These are phyloP conservation scores for Parsonsia alboflavescens DNA, from an alignment of 257 asterid genomes.

Conservation along the genomic window DNA sequence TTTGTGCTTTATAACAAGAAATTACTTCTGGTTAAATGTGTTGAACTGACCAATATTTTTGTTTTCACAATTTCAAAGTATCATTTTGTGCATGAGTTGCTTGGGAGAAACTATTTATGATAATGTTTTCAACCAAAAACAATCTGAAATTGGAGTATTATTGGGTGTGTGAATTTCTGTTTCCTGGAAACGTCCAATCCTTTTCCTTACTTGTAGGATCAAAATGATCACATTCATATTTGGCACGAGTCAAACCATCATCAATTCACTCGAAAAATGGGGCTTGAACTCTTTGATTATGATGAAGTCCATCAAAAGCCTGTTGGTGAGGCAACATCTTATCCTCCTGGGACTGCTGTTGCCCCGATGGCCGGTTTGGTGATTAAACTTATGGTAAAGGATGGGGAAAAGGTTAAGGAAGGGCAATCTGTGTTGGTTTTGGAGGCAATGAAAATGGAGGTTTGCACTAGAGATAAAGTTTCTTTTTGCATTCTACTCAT, in stretches of 20 bases:
- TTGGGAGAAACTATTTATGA: not conserved
- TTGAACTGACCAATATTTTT: not conserved
- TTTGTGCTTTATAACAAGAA: not conserved
- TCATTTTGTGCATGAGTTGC: not conserved
- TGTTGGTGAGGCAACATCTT: constrained; percentile 45
- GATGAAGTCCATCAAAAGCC: constrained; percentile 53
- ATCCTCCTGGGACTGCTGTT: constrained; percentile 73
- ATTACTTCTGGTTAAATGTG: not conserved
- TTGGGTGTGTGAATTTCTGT: not conserved
- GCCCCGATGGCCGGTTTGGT: constrained; percentile 98
- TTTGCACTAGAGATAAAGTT: constrained; percentile 18
- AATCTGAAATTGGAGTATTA: not conserved
- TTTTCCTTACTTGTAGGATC: constrained; percentile 45
- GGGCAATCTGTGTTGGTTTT: constrained; percentile 80
- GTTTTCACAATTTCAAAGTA: not conserved
- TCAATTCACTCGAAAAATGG: constrained; percentile 57
- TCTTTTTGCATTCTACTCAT: constrained; percentile 10
- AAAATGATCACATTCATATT: constrained; percentile 74
- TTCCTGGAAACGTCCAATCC: not conserved
- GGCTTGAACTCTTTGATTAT: constrained; percentile 39
- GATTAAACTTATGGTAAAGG: constrained; percentile 70
- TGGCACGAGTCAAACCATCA: constrained; percentile 75
- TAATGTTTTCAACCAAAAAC: not conserved
- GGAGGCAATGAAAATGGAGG: constrained; percentile 99
- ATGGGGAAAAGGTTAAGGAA: constrained; percentile 59